Conservation (phyloP, 495 filamentous ascomycete species). For the Podospora conica region DNA sequence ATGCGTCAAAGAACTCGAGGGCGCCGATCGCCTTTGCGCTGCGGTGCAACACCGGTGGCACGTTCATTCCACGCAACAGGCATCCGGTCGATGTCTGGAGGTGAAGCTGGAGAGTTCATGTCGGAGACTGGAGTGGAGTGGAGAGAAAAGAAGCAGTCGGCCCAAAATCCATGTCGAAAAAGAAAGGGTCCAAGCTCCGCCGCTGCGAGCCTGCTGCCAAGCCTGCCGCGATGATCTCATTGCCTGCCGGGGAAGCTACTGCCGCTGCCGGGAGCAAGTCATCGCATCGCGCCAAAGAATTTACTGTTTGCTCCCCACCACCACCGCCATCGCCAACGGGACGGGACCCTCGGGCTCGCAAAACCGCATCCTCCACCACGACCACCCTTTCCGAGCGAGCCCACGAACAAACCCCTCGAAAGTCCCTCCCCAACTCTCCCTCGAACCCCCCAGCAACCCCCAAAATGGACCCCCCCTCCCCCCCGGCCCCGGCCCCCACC, state of each 20-base stretch:
- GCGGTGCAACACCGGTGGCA: conserved; percentile 35
- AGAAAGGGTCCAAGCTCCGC: background rate
- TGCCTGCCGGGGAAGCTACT: conserved; percentile 10
- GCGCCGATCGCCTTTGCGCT: conserved; percentile 42
- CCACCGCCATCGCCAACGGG: background rate
- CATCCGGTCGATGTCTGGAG: background rate
- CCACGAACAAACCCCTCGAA: background rate
- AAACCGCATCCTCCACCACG: background rate
- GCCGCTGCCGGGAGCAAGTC: background rate
- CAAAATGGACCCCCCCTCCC: conserved; percentile 1
- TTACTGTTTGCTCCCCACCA: background rate
- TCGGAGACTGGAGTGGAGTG: background rate
- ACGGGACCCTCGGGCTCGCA: background rate
- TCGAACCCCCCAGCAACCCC: background rate
- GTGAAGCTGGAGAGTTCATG: background rate
- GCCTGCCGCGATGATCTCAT: conserved; percentile 5
- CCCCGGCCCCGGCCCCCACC: conserved; percentile 15
- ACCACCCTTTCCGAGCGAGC: background rate
- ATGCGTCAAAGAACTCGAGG: conserved; percentile 47
- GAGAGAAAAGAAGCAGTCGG: background rate
- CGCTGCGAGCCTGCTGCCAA: background rate
- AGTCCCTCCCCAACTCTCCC: background rate
- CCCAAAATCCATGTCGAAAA: background rate
- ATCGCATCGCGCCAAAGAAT: background rate
- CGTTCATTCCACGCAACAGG: conserved; percentile 39